Conservation (phyloP, 2,329 filamentous ascomycete species). For the Knoxdaviesia capensis region DNA sequence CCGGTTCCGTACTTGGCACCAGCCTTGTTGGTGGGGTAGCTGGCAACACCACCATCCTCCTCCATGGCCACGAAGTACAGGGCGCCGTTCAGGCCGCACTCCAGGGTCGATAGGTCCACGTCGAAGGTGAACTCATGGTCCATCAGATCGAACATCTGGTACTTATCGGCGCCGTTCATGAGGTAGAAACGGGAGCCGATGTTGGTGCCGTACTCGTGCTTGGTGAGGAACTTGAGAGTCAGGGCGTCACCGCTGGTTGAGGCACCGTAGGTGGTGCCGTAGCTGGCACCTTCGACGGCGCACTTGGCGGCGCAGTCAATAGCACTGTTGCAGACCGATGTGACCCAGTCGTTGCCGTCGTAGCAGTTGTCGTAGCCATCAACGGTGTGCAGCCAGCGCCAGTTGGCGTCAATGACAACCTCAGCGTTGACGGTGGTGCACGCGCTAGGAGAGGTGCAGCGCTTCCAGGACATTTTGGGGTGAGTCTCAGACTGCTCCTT, state of each 20-base stretch:
- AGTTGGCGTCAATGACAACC: constrained; percentile 30
- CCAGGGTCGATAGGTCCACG: constrained; percentile 41
- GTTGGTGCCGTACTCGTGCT: constrained; percentile 20
- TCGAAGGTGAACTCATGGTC: constrained; percentile 47
- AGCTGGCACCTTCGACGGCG: constrained; percentile 24
- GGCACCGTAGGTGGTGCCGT: constrained; percentile 23
- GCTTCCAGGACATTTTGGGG: constrained; percentile 22
- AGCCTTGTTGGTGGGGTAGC: constrained; percentile 21
- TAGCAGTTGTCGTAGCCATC: constrained; percentile 24
- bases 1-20: constrained; percentile 34
- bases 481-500: constrained; percentile 18
- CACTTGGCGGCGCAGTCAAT: constrained; percentile 22
- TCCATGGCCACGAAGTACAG: constrained; percentile 39
- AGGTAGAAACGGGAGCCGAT: constrained; percentile 34
- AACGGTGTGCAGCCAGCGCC: constrained; percentile 29
- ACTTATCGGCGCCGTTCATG: constrained; percentile 30
- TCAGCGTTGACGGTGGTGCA: constrained; percentile 20
- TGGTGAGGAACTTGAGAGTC: constrained; percentile 29
- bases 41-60: constrained; percentile 25
- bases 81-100: constrained; percentile 45
- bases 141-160: constrained; percentile 38
- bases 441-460: constrained; percentile 19
- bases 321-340: constrained; percentile 17
- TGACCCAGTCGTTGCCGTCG: constrained; percentile 18
- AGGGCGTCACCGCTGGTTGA: constrained; percentile 22